Percentiles rank a stretch among this genome's conserved stretches.
Evolutionary conservation across 495 filamentous ascomycete species (phyloP).

Genomic region (Venustampulla echinocandica): DNA sequence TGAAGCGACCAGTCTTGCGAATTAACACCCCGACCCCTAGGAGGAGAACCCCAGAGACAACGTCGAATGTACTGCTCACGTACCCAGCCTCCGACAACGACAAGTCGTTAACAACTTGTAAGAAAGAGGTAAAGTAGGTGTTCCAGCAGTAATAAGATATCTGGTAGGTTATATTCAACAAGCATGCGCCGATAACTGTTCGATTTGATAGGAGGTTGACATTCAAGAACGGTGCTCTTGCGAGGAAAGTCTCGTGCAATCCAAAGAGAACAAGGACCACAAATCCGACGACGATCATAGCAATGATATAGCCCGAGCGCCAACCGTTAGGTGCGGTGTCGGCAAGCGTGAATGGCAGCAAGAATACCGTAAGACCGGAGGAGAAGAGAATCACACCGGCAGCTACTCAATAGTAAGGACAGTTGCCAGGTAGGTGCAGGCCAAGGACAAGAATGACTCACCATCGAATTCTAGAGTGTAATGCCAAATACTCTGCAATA

Average conservation of each 20-base stretch:
- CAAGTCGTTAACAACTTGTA: slow-evolving; percentile 54
- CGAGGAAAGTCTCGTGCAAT: slow-evolving; percentile 48
- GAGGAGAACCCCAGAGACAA: slow-evolving; percentile 59
- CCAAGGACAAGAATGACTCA: slow-evolving; percentile 20
- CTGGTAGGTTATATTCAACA: neutral
- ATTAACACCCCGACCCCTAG: slow-evolving; percentile 46
- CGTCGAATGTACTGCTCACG: slow-evolving; percentile 57
- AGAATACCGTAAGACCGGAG: slow-evolving; percentile 50
- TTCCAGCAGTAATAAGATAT: slow-evolving; percentile 50
- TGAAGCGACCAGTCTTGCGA: slow-evolving; percentile 44
- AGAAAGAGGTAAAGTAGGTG: slow-evolving; percentile 53
- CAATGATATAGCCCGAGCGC: slow-evolving; percentile 44
- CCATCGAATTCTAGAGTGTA: slow-evolving; percentile 55
- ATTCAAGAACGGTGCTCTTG: slow-evolving; percentile 50
- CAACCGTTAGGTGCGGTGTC: slow-evolving; percentile 37
- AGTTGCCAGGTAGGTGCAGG: neutral
- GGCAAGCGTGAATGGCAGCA: slow-evolving; percentile 53
- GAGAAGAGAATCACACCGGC: slow-evolving; percentile 49
- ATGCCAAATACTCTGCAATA: slow-evolving; percentile 38
- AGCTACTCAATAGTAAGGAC: slow-evolving; percentile 9
- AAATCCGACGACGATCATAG: slow-evolving; percentile 49
- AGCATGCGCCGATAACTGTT: slow-evolving; percentile 37
- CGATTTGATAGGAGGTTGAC: slow-evolving; percentile 53
- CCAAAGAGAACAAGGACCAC: slow-evolving; percentile 47
- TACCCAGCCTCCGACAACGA: slow-evolving; percentile 50